Conservation (phyloP, 768 basidiomycete genomes). For the Tylopilus vinaceipallidus region DNA sequence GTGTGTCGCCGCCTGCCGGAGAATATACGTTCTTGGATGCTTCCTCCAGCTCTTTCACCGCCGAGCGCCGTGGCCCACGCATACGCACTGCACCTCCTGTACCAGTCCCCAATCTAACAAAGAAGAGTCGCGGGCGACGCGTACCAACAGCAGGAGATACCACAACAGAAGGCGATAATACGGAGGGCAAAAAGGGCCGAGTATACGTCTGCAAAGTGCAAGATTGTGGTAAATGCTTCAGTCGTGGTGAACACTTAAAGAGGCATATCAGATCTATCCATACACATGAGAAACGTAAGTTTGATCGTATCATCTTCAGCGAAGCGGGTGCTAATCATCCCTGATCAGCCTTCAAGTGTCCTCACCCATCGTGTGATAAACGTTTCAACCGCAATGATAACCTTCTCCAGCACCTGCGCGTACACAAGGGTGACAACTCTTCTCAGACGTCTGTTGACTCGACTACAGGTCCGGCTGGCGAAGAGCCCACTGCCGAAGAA, state of each 20-base stretch:
- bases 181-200: slow-evolving; percentile 33
- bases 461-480: slow-evolving; percentile 21
- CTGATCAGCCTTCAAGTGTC: slow-evolving; percentile 68
- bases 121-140: slow-evolving; percentile 75
- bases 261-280: slow-evolving; percentile 74
- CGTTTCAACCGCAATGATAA: slow-evolving; percentile 80
- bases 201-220: slow-evolving; percentile 64
- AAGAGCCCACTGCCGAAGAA: slow-evolving; percentile 24
- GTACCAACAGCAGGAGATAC: slow-evolving; percentile 54
- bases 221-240: slow-evolving; percentile 71
- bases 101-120: slow-evolving; percentile 75
- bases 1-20: slow-evolving; percentile 29
- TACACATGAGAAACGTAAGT: slow-evolving; percentile 75
- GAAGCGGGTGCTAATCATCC: slow-evolving; percentile 21
- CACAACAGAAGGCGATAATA: slow-evolving; percentile 20
- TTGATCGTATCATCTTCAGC: slow-evolving; percentile 16
- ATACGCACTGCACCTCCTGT: slow-evolving; percentile 59
- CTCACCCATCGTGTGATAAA: slow-evolving; percentile 64
- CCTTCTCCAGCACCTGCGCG: slow-evolving; percentile 73
- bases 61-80: slow-evolving; percentile 46
- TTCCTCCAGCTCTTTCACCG: slow-evolving; percentile 35
- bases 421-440: slow-evolving; percentile 49
- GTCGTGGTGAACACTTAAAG: slow-evolving; percentile 74
- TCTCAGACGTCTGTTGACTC: slow-evolving; percentile 35
- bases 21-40: slow-evolving; percentile 36